Evolutionary conservation across 768 basidiomycete species (phyloP).

Genomic region (Dictyophora rubrovolvata): DNA sequence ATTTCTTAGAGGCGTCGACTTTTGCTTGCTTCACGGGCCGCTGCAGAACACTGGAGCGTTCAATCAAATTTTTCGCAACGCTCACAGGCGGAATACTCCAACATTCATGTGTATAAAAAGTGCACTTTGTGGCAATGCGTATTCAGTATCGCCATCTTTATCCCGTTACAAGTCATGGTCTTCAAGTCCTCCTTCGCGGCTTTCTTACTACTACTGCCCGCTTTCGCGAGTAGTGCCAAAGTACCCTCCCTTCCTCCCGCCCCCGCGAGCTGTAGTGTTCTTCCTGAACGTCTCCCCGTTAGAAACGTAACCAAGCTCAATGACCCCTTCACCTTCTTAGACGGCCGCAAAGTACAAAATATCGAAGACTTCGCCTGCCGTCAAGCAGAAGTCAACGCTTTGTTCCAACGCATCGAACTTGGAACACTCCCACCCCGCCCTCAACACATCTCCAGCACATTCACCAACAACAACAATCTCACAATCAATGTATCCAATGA

Average conservation of each 20-base stretch:
- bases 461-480: constrained; percentile 32
- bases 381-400: constrained; percentile 34
- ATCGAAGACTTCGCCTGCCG: constrained; percentile 43
- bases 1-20: background rate
- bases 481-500: constrained; percentile 37
- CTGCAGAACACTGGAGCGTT: background rate
- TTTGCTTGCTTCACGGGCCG: background rate
- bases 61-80: background rate
- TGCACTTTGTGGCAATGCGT: background rate
- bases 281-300: background rate
- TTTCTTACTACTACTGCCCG: background rate
- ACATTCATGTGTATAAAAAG: background rate
- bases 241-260: background rate
- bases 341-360: constrained; percentile 33
- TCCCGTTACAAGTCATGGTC: background rate
- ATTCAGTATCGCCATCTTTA: background rate
- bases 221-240: background rate
- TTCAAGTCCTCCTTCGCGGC: background rate
- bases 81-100: background rate
- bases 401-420: constrained; percentile 44
- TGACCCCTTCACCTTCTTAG: constrained; percentile 44
- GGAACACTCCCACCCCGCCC: constrained; percentile 42
- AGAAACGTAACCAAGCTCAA: constrained; percentile 35
- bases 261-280: background rate
- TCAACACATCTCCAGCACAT: constrained; percentile 32